These are phyloP conservation scores for Bipolaris victoriae DNA, from an alignment of 2,329 filamentous ascomycete genomes.

Conservation along the genomic window DNA sequence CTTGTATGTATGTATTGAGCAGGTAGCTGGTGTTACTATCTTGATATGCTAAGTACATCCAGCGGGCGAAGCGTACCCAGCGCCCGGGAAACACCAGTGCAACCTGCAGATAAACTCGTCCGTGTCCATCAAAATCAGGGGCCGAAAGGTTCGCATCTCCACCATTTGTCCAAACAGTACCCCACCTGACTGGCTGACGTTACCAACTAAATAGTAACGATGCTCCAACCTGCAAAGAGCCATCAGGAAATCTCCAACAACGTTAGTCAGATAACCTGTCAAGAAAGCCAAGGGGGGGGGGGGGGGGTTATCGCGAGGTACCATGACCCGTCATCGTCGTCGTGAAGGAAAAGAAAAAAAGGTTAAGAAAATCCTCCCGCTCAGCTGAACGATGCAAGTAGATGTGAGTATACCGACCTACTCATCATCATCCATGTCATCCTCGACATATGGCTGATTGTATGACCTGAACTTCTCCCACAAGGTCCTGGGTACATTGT, in stretches of 20 bases:
- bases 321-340: not conserved
- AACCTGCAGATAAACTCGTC: not conserved
- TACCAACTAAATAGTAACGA: not conserved
- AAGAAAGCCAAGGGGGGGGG: not conserved
- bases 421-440: conserved; percentile 4
- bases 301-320: not conserved
- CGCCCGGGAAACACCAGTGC: not conserved
- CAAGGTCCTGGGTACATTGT: too few relatives aligned
- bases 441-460: conserved; percentile 1
- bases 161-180: not conserved
- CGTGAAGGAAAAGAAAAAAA: not conserved
- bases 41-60: not conserved
- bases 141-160: too few relatives aligned
- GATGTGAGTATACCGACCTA: not conserved
- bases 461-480: not conserved
- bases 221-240: not conserved
- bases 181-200: not conserved
- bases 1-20: not conserved
- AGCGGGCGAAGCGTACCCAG: not conserved
- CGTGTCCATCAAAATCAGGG: not conserved
- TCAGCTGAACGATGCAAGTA: not conserved
- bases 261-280: not conserved
- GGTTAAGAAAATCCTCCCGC: not conserved
- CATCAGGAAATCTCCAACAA: not conserved
- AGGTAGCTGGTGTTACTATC: not conserved